phyloP scores from a whole-genome alignment of 2,329 filamentous ascomycete genomes.

The Thielaviopsis populi region DNA sequence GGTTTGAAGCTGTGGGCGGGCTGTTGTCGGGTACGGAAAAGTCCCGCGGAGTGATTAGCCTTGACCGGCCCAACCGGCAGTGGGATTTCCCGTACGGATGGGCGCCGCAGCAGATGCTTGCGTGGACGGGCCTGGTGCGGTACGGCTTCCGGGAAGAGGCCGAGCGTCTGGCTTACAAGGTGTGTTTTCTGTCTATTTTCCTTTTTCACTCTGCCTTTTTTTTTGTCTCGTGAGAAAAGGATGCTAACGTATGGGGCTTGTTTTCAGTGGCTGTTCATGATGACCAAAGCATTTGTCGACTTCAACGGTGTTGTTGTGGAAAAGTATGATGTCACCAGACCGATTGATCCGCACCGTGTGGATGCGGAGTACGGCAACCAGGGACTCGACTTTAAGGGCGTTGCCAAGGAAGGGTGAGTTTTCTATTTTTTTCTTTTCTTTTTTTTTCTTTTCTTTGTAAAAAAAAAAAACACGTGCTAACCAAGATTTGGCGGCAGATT shows the following conservation, averaged over 20 bases:
- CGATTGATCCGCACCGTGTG: slow-evolving; percentile 80
- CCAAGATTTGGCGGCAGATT: slow-evolving; percentile 43
- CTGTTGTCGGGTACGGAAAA: slow-evolving; percentile 79
- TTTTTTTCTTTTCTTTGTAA: not conserved
- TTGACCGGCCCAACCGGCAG: slow-evolving; percentile 82
- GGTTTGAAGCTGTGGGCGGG: slow-evolving; percentile 77
- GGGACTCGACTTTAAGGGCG: slow-evolving; percentile 85
- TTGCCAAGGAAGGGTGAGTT: slow-evolving; percentile 85
- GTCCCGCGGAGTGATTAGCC: slow-evolving; percentile 63
- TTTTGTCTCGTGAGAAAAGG: not conserved
- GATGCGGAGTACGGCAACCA: slow-evolving; percentile 98
- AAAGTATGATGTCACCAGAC: slow-evolving; percentile 92
- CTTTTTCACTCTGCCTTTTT: not conserved
- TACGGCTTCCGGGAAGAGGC: slow-evolving; percentile 89
- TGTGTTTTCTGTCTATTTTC: not conserved
- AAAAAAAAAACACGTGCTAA: slow-evolving; percentile 21
- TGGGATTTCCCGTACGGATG: slow-evolving; percentile 98
- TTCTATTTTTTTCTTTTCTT: slow-evolving; percentile 10
- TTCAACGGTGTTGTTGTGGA: slow-evolving; percentile 97
- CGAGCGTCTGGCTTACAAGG: slow-evolving; percentile 73
- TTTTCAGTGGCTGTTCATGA: slow-evolving; percentile 75
- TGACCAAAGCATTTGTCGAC: slow-evolving; percentile 94
- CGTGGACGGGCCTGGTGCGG: slow-evolving; percentile 81
- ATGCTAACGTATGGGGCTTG: not conserved
- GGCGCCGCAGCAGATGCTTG: slow-evolving; percentile 97